Conservation (phyloP, 202 grass and related monocot species). For the Panicum virgatum region DNA sequence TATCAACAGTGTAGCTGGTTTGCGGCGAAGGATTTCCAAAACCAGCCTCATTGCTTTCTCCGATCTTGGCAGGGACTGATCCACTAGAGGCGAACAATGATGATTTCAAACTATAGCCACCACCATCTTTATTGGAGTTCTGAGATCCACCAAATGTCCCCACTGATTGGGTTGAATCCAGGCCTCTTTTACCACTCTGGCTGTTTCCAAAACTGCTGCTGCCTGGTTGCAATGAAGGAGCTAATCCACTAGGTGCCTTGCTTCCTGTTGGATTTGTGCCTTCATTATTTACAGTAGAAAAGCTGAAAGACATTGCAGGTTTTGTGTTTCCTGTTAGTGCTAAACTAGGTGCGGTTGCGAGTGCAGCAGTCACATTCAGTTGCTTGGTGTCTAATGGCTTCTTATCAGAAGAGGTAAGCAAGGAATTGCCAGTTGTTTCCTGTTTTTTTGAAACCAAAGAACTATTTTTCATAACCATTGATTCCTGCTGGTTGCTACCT, state of each 20-base stretch:
- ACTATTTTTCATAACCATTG: constrained; percentile 22
- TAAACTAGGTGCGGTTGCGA: constrained; percentile 20
- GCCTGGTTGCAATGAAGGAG: constrained; percentile 44
- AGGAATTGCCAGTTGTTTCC: constrained; percentile 23
- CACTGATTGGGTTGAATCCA: constrained; percentile 48
- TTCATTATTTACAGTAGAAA: constrained; percentile 46
- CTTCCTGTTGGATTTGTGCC: constrained; percentile 41
- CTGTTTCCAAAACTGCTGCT: constrained; percentile 37
- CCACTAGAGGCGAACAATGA: constrained; percentile 50
- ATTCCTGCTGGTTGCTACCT: constrained; percentile 45
- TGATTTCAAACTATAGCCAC: constrained; percentile 51
- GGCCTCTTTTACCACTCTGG: constrained; percentile 37
- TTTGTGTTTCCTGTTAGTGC: constrained; percentile 38
- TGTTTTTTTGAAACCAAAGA: constrained; percentile 22
- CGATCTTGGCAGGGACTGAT: constrained; percentile 38
- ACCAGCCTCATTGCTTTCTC: constrained; percentile 47
- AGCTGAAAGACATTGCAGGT: constrained; percentile 48
- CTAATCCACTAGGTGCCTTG: constrained; percentile 51
- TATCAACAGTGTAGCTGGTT: constrained; percentile 39
- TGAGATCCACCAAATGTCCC: constrained; percentile 42
- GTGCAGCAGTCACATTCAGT: constrained; percentile 27
- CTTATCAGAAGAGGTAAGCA: constrained; percentile 33
- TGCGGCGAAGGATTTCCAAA: constrained; percentile 32
- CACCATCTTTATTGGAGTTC: constrained; percentile 45
- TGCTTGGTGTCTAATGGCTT: constrained; percentile 27